Evolutionary conservation across 306 rosid species (phyloP), one percentile per base, ranked within the genome.

Genomic region (Pueraria montana): DNA sequence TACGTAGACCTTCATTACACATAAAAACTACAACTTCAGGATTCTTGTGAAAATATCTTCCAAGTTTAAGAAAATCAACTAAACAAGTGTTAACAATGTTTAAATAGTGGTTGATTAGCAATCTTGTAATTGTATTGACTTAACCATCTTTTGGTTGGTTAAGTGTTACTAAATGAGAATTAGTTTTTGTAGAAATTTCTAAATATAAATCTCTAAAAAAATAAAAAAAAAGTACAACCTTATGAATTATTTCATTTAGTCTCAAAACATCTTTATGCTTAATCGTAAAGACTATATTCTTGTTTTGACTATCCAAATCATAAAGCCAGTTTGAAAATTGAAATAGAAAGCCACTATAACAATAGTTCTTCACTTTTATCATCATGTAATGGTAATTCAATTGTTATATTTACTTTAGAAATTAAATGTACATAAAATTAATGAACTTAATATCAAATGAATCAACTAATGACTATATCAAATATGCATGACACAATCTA

Each of bases 401-500:
- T 78, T 71, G 13, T 7, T 26, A 46, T 13, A 40, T 77, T 0
- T 34, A 32, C 11, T 53, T 52, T 40, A 32, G 16, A 42, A 40
- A 40, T 17, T 23, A 34, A 17, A 11, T 34, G 48, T 73, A 43
- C 46, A 72, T 62, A 30, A 61, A 21, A 30, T 61, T 50, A 64
- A 64, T 11, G 11, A 24, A 74, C 13, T 38, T 8, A 42, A 12
- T 49, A 66, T 49, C 11, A 26, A 63, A 46, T 27, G 20, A 43
- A 56, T 76, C 36, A 43, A 59, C n/a, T 45, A 36, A 74, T 27
- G 32, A 36, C 3, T 38, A 24, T 63, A 48, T 72, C 36, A 72
- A 48, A 43, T 13, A 56, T 5, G 21, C 63, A 64, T 12, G 11
- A 21, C 62, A 20, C 50, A 50, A 34, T 13, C 17, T 49, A 64